Percentiles rank a stretch among this genome's conserved stretches.
phyloP scores from a whole-genome alignment of 2,329 filamentous ascomycete species.

The Teratosphaeria gauchensis region DNA sequence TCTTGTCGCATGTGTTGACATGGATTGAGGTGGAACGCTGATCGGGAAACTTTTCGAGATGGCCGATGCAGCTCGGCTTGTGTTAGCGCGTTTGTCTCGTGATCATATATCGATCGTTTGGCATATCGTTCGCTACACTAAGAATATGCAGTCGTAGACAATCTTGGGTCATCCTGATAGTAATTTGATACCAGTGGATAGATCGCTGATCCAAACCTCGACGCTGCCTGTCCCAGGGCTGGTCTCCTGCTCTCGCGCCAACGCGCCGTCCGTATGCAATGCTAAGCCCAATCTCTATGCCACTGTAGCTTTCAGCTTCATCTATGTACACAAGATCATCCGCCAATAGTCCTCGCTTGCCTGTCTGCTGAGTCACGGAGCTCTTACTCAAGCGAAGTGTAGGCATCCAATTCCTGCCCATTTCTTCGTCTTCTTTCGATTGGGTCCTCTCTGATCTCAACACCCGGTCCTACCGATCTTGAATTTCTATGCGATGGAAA shows the following conservation, averaged over 20 bases:
- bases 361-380: neutral
- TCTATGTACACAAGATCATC: neutral
- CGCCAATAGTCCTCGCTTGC: neutral
- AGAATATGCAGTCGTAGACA: neutral
- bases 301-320: neutral
- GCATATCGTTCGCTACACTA: neutral
- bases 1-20: conserved; percentile 13
- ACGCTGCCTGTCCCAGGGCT: neutral
- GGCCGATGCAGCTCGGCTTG: neutral
- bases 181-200: neutral
- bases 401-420: conserved; percentile 51
- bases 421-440: conserved; percentile 44
- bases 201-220: neutral
- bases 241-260: neutral
- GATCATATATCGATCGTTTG: neutral
- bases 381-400: conserved; percentile 56
- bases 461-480: conserved; percentile 66
- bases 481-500: conserved; percentile 56
- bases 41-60: conserved; percentile 1
- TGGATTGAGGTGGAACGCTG: neutral
- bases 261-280: neutral
- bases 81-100: neutral
- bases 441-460: conserved; percentile 66
- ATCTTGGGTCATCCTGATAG: neutral
- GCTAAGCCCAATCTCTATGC: neutral